phyloP scores from a whole-genome alignment of 2,329 filamentous ascomycete species.

The Emmonsia crescens region DNA sequence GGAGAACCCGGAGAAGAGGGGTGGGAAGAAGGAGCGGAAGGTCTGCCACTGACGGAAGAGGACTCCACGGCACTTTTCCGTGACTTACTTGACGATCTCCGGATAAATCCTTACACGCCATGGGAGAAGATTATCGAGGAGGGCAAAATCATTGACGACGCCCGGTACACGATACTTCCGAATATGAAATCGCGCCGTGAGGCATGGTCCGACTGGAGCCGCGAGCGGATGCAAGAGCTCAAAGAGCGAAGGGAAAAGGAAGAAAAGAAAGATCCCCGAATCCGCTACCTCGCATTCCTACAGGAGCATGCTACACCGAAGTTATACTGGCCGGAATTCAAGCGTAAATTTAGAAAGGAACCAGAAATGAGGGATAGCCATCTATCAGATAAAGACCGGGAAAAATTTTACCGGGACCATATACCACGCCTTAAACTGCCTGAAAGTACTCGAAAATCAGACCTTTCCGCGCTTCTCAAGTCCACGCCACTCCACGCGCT shows the following conservation, averaged over 20 bases:
- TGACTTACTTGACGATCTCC: constrained; percentile 71
- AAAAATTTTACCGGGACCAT: constrained; percentile 40
- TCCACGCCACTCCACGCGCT: constrained; percentile 30
- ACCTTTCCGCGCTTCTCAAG: constrained; percentile 35
- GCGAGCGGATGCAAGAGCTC: constrained; percentile 60
- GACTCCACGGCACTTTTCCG: constrained; percentile 72
- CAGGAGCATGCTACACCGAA: constrained; percentile 76
- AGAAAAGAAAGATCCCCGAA: constrained; percentile 70
- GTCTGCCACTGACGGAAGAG: constrained; percentile 57
- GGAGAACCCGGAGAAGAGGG: constrained; percentile 47
- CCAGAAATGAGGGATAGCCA: constrained; percentile 51
- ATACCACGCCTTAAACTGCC: constrained; percentile 36
- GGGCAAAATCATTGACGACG: constrained; percentile 69
- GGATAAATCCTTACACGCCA: constrained; percentile 74
- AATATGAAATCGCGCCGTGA: constrained; percentile 75
- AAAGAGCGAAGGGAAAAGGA: constrained; percentile 63
- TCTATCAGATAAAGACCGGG: constrained; percentile 38
- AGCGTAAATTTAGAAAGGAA: constrained; percentile 78
- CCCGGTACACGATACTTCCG: constrained; percentile 70
- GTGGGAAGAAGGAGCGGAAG: constrained; percentile 55
- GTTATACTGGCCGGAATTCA: constrained; percentile 96
- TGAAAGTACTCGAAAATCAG: constrained; percentile 36
- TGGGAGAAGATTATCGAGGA: constrained; percentile 88
- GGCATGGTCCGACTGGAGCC: constrained; percentile 74
- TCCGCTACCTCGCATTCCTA: constrained; percentile 72